These are phyloP conservation scores for Calamus simplicifolius DNA, from an alignment of 176 grass and related monocot species.

Conservation along the genomic window DNA sequence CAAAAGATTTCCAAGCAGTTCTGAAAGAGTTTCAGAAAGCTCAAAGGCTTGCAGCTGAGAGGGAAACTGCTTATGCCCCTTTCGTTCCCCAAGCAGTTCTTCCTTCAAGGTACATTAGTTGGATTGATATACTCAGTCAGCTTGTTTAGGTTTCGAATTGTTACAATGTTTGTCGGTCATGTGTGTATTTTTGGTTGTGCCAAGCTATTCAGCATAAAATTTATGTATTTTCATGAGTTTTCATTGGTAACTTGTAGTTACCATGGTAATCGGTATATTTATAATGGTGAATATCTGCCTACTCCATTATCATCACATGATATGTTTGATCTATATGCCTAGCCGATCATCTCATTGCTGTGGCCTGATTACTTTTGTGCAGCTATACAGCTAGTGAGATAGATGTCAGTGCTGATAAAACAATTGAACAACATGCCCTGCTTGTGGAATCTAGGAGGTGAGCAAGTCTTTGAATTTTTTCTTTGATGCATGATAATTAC, in stretches of 20 bases:
- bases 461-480: constrained; percentile 3
- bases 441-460: constrained; percentile 72
- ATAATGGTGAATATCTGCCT: constrained; percentile 10
- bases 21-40: constrained; percentile 83
- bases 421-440: constrained; percentile 38
- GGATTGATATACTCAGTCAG: too few species aligned
- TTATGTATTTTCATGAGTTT: too few species aligned
- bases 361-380: constrained; percentile 18
- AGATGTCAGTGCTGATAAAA: constrained; percentile 35
- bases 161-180: too few species aligned
- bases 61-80: constrained; percentile 59
- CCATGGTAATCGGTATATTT: neutral
- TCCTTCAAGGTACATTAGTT: constrained; percentile 39
- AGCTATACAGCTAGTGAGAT: constrained; percentile 46
- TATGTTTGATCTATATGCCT: too few species aligned
- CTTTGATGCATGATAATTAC: neutral
- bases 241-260: too few species aligned
- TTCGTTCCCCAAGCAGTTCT: constrained; percentile 40
- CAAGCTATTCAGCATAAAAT: too few species aligned
- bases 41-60: constrained; percentile 73
- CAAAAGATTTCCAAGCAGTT: constrained; percentile 77
- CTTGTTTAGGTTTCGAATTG: too few species aligned
- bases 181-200: too few species aligned
- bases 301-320: neutral
- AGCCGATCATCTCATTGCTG: neutral